Evolutionary conservation across 2,329 filamentous ascomycete genomes (phyloP).

Genomic region (Aspergillus unguis): DNA sequence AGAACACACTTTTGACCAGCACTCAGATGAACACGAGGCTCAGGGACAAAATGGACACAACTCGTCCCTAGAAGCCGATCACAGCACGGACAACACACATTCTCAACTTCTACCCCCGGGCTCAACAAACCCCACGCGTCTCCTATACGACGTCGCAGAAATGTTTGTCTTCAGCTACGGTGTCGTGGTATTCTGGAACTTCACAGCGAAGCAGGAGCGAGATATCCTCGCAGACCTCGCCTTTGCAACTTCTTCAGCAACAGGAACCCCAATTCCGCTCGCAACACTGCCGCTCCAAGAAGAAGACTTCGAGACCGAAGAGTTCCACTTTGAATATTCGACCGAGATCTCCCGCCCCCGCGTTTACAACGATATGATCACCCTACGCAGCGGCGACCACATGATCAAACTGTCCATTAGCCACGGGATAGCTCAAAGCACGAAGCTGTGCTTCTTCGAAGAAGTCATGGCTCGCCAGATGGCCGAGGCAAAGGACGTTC

Average conservation of each 20-base stretch:
- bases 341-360: slow-evolving; percentile 78
- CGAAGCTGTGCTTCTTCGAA: slow-evolving; percentile 93
- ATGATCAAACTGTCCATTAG: slow-evolving; percentile 99
- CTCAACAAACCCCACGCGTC: slow-evolving; percentile 63
- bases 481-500: slow-evolving; percentile 87
- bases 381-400: slow-evolving; percentile 86
- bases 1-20: slow-evolving; percentile 43
- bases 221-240: slow-evolving; percentile 92
- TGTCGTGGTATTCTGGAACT: slow-evolving; percentile 98
- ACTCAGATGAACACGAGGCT: slow-evolving; percentile 20
- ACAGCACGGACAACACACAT: slow-evolving; percentile 10
- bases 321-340: slow-evolving; percentile 98
- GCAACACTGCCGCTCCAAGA: slow-evolving; percentile 77
- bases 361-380: slow-evolving; percentile 99
- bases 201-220: slow-evolving; percentile 92
- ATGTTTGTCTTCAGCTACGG: slow-evolving; percentile 98
- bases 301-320: slow-evolving; percentile 92
- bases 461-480: slow-evolving; percentile 94
- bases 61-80: neutral
- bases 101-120: slow-evolving; percentile 47
- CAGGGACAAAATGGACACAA: slow-evolving; percentile 26
- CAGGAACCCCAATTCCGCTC: slow-evolving; percentile 54
- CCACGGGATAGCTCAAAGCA: slow-evolving; percentile 95
- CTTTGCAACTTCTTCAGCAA: slow-evolving; percentile 59
- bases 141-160: slow-evolving; percentile 68